These are phyloP conservation scores for Talaromyces sp. DNA, from an alignment of 2,329 filamentous ascomycete species.

Conservation along the genomic window DNA sequence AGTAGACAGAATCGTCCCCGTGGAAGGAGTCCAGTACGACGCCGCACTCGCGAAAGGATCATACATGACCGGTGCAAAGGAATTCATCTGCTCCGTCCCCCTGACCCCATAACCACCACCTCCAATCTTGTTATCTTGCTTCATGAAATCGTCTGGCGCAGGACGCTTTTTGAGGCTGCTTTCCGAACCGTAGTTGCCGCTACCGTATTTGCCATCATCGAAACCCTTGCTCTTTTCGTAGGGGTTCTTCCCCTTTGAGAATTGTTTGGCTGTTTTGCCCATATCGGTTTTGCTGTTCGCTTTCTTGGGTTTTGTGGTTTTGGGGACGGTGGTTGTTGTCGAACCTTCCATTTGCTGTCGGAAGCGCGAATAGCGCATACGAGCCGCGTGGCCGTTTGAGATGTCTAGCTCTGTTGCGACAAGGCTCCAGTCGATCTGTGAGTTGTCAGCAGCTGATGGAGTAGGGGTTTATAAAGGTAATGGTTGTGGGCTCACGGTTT, in stretches of 20 bases:
- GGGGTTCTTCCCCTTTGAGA: constrained; percentile 18
- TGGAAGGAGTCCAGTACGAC: constrained; percentile 17
- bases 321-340: constrained; percentile 23
- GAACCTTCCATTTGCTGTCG: constrained; percentile 52
- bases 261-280: constrained; percentile 20
- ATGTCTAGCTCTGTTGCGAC: constrained; percentile 51
- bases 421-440: constrained; percentile 52
- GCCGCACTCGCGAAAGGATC: constrained; percentile 12
- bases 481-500: constrained; percentile 39
- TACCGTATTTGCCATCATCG: background rate
- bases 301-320: constrained; percentile 26
- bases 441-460: background rate
- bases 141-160: constrained; percentile 13
- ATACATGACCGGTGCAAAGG: background rate
- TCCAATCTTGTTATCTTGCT: constrained; percentile 1
- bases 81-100: constrained; percentile 9
- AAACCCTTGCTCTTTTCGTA: constrained; percentile 6
- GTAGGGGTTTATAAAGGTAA: background rate
- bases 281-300: constrained; percentile 23
- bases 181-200: background rate
- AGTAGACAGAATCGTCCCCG: constrained; percentile 5
- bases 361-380: constrained; percentile 57
- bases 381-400: constrained; percentile 56
- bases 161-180: constrained; percentile 16
- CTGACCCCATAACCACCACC: background rate